Evolutionary conservation across 1,139 yeast species (phyloP).

Genomic region (Scheffersomyces illinoinensis): DNA sequence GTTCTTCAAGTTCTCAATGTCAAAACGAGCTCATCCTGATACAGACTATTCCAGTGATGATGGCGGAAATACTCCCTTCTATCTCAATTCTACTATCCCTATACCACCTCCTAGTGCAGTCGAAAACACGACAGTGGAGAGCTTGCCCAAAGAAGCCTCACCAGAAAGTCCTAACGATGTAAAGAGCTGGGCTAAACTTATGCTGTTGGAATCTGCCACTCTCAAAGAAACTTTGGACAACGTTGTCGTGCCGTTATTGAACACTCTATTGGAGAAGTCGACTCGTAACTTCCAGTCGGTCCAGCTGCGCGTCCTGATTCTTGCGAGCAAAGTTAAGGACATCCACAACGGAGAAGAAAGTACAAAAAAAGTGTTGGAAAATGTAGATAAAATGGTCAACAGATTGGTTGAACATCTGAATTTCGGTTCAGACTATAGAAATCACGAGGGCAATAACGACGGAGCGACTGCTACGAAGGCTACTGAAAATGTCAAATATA

Average conservation of each 20-base stretch:
- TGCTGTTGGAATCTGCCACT: constrained; percentile 34
- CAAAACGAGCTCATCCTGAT: not conserved
- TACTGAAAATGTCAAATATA: not conserved
- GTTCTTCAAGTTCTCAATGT: not conserved
- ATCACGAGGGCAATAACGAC: not conserved
- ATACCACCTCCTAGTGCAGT: not conserved
- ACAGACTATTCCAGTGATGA: not conserved
- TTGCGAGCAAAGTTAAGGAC: not conserved
- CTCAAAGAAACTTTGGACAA: constrained; percentile 19
- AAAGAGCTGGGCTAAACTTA: constrained; percentile 29
- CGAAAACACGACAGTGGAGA: not conserved
- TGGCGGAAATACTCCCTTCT: not conserved
- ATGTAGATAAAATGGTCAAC: not conserved
- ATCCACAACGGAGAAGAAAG: not conserved
- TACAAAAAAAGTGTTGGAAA: not conserved
- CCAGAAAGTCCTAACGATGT: not conserved
- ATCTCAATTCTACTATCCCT: not conserved
- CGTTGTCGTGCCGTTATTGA: not conserved
- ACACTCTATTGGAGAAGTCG: not conserved
- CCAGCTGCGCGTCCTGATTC: not conserved
- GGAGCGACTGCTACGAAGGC: not conserved
- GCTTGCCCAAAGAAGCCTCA: not conserved
- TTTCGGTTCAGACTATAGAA: not conserved
- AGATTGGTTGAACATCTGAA: not conserved
- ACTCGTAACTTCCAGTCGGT: not conserved